Evolutionary conservation across 768 basidiomycete species (phyloP).

Genomic region (Hygrophoropsis aurantiaca): DNA sequence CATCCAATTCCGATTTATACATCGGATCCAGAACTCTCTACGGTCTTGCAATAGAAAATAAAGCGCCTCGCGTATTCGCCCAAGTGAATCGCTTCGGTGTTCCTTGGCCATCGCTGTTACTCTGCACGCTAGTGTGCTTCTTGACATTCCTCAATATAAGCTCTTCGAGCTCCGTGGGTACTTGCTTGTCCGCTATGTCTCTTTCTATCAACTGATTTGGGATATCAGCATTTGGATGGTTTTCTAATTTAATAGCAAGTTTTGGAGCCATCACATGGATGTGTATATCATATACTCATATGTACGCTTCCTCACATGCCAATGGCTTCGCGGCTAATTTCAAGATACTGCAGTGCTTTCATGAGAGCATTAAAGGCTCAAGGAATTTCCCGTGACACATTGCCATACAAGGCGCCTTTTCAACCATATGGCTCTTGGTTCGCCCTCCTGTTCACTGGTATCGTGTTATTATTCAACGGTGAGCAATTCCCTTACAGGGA

Average conservation of each 20-base stretch:
- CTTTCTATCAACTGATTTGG: background rate
- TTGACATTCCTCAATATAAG: constrained; percentile 60
- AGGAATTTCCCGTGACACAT: constrained; percentile 39
- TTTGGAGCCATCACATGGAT: constrained; percentile 37
- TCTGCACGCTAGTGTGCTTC: constrained; percentile 56
- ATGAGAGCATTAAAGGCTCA: constrained; percentile 31
- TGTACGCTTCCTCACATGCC: constrained; percentile 14
- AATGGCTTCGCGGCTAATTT: constrained; percentile 4
- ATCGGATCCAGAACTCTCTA: constrained; percentile 49
- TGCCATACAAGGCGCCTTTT: constrained; percentile 59
- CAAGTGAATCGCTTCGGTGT: constrained; percentile 34
- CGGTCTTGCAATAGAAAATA: constrained; percentile 45
- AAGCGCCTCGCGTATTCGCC: constrained; percentile 43
- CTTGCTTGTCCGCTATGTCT: background rate
- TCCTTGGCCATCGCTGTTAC: constrained; percentile 38
- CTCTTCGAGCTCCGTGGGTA: constrained; percentile 51
- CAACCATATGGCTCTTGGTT: constrained; percentile 63
- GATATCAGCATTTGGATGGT: constrained; percentile 18
- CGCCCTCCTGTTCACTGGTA: constrained; percentile 49
- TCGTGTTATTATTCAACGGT: constrained; percentile 62
- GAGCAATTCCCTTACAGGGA: background rate
- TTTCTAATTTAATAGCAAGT: constrained; percentile 29
- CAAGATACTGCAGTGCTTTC: constrained; percentile 14
- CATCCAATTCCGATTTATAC: constrained; percentile 61
- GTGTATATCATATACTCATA: constrained; percentile 27